Evolutionary conservation across 2,329 filamentous ascomycete species (phyloP), one percentile per base, ranked within the genome.

Genomic region (Mycosphaerelloides madeirae): DNA sequence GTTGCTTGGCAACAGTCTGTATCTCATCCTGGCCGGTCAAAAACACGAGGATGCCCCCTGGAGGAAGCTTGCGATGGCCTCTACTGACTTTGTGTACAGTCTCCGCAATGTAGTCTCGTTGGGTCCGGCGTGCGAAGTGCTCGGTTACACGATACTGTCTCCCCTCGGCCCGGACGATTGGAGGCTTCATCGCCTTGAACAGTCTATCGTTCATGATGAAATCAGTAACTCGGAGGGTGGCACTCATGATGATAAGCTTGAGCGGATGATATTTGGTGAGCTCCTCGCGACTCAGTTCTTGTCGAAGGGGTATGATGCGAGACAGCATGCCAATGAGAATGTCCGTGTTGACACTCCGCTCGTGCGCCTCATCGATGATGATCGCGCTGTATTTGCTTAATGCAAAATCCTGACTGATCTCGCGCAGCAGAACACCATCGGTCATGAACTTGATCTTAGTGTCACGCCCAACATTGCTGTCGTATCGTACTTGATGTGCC

Each of bases 391-490:
- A 98, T 57, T 94, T 94, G 38, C 78, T 80, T 34, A 98, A 70
- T 0, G 87, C 77, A 60, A 97, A 88, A 62, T 98, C 93, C 53
- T 93, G 83, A 1, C 87, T 83, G 42, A 96, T 84, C 66, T 98
- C 93, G 44, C 93, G 83, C 8, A 98, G 77, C 48, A 98, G 73
- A 20, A 98, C 89, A 76, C 93, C 93, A 66, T 98, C 93, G 0
- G 93, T 98, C 90, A 98, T 96, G 69, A 97, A 98, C 65, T 98
- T 98, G 65, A 98, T 80, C 5, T 87, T 85, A 0, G 93, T 98
- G 41, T 88, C 84, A 20, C 81, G 74, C 38, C 82, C 80, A 1
- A 85, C 82, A 0, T 83, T 91, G 38, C 85, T 88, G 62, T 98
- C 93, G 54, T 97, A 98, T 18, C 94, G 85, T 57, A 98, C 96